These are phyloP conservation scores for Mucor plumbeus DNA, from an alignment of 371 early-diverging fungal species.

Conservation along the genomic window DNA sequence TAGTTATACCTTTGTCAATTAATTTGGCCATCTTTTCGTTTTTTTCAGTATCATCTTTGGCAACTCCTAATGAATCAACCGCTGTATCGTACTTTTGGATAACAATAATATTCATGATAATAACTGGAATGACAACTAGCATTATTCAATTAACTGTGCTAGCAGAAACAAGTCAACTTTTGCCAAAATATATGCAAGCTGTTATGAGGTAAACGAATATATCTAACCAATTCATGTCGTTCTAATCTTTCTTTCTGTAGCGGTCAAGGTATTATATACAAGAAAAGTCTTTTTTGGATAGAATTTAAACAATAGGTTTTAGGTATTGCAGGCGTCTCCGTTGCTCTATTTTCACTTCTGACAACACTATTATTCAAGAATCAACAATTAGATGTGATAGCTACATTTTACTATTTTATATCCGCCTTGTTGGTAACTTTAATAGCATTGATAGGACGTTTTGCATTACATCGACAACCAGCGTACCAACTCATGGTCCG, in stretches of 20 bases:
- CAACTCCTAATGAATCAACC: conserved; percentile 12
- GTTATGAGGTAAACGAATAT: conserved; percentile 62
- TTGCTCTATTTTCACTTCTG: conserved; percentile 54
- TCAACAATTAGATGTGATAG: conserved; percentile 23
- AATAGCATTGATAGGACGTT: conserved; percentile 47
- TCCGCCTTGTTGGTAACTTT: conserved; percentile 51
- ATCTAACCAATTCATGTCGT: too few relatives aligned
- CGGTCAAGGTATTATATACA: conserved; percentile 49
- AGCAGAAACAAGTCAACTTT: conserved; percentile 72
- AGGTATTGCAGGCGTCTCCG: conserved; percentile 67
- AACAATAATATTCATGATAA: conserved; percentile 52
- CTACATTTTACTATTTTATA: conserved; percentile 61
- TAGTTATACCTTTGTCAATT: conserved; percentile 25
- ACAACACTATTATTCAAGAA: conserved; percentile 35
- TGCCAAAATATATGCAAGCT: conserved; percentile 72
- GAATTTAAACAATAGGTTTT: not conserved
- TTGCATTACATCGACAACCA: conserved; percentile 44
- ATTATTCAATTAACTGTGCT: conserved; percentile 70
- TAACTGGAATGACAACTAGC: conserved; percentile 67
- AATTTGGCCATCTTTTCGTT: conserved; percentile 38
- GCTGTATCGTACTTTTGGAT: conserved; percentile 59
- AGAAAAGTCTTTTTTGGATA: not conserved
- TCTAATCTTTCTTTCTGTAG: conserved; percentile 22
- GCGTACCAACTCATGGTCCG: conserved; percentile 28
- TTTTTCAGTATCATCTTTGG: conserved; percentile 28